These are phyloP conservation scores for Alternaria gaisen DNA, from an alignment of 2,329 filamentous ascomycete species.

Conservation along the genomic window DNA sequence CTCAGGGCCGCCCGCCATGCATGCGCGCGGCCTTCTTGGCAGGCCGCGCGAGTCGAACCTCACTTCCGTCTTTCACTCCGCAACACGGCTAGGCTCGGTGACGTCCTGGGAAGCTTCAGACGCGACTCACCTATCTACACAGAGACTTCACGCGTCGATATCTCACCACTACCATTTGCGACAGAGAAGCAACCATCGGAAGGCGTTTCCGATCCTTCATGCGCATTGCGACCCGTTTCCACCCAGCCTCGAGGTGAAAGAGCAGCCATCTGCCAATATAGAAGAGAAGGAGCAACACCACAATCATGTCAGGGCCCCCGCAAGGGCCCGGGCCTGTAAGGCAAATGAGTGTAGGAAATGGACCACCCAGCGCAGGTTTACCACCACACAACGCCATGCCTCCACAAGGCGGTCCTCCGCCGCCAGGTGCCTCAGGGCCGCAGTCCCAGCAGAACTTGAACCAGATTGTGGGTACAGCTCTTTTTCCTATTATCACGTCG, in stretches of 20 bases:
- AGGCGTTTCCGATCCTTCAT: conserved; percentile 15
- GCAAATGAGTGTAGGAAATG: conserved; percentile 54
- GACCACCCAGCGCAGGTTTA: conserved; percentile 52
- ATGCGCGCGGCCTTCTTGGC: conserved; percentile 26
- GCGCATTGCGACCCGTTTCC: conserved; percentile 27
- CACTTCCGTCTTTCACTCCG: conserved; percentile 36
- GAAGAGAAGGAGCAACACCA: conserved; percentile 31
- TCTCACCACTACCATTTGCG: neutral
- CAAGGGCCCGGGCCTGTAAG: conserved; percentile 48
- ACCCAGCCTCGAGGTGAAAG: conserved; percentile 32
- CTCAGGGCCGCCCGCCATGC: conserved; percentile 6
- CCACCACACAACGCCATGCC: conserved; percentile 56
- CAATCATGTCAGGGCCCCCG: conserved; percentile 49
- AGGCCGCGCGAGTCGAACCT: conserved; percentile 30
- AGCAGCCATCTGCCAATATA: conserved; percentile 20
- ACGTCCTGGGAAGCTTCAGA: conserved; percentile 9
- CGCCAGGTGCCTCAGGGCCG: conserved; percentile 56
- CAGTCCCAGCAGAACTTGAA: conserved; percentile 92
- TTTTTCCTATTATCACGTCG: neutral
- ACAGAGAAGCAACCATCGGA: neutral
- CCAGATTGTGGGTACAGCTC: conserved; percentile 80
- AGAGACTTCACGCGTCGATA: conserved; percentile 7
- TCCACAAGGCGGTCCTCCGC: conserved; percentile 57
- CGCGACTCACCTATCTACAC: conserved; percentile 8
- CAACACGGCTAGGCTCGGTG: conserved; percentile 23